These are phyloP conservation scores for Gautieria morchelliformis DNA, from an alignment of 768 basidiomycete species.

Conservation along the genomic window DNA sequence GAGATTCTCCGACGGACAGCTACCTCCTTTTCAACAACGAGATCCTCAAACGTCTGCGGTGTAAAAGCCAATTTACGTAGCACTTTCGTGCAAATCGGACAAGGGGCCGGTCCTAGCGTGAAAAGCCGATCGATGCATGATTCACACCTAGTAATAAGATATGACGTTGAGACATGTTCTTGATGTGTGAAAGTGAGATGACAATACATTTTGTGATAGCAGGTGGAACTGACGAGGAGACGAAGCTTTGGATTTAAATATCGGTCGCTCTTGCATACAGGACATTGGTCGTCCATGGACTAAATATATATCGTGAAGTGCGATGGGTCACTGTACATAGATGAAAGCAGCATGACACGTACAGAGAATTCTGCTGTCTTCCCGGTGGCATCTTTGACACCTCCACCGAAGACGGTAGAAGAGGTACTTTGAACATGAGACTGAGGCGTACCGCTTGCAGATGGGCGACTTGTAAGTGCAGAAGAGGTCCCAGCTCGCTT, in stretches of 20 bases:
- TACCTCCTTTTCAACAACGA: conserved; percentile 90
- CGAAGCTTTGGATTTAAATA: conserved; percentile 93
- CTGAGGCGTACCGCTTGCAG: neutral
- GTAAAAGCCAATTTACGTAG: conserved; percentile 91
- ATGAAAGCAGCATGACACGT: neutral
- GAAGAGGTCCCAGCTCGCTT: conserved; percentile 49
- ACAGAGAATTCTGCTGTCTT: conserved; percentile 76
- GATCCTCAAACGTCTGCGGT: conserved; percentile 90
- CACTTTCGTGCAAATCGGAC: conserved; percentile 84
- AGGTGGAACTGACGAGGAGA: conserved; percentile 78
- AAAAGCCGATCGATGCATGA: conserved; percentile 96
- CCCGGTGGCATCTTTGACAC: conserved; percentile 80
- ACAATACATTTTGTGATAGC: conserved; percentile 93
- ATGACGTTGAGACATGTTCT: neutral
- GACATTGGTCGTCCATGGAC: conserved; percentile 92
- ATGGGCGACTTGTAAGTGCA: conserved; percentile 23
- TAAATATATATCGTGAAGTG: conserved; percentile 16
- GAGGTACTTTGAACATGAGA: conserved; percentile 56
- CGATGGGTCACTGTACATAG: conserved; percentile 2
- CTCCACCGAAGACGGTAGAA: conserved; percentile 66
- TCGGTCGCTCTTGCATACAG: conserved; percentile 93
- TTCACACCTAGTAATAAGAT: conserved; percentile 68
- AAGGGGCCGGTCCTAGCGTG: conserved; percentile 91
- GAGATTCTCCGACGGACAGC: conserved; percentile 78
- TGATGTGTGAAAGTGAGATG: conserved; percentile 11